Base-by-base conservation (phyloP, 2,329 filamentous ascomycete species). In the Aspergillus sp. region DNA sequence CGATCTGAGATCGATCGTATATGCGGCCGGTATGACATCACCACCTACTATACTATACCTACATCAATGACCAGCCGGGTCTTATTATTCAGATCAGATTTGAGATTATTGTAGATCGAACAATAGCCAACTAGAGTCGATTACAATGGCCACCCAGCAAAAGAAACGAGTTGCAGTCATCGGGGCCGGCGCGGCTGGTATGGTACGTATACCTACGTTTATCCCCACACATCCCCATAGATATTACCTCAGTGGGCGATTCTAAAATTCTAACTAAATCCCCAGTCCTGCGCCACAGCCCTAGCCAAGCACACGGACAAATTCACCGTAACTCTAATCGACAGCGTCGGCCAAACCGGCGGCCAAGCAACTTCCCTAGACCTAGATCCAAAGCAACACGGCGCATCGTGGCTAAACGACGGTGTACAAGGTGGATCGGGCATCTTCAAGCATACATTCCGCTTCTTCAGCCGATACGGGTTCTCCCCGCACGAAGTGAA, bases 271-370 rank as follows among this genome's bases (percentile, higher is more conserved):
- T 41, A 41, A 41, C 19, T 41, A 31, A 15, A 46, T 30, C 19
- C 11, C 23, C 56, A 83, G 87, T 86, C 86, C 58, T 90, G 88
- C 72, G 88, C 89, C 11, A 83, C 88, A 31, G 88, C 89, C 31
- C 81, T 91, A 30, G 83, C 87, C 51, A 83, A 89, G 52, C 87
- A 91, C 64, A 85, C 85, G 0, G 83, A 89, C 43, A 84, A 83
- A 64, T 91, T 89, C 76, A 83, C 87, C 48, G 81, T 91, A 13
- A 90, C 87, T 0, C 68, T 91, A 15, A 78, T 90, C 23, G 87
- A 89, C 63, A 77, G 80, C 69, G 83, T 83, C 11, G 76, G 83
- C 51, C 84, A 87, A 49, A 85, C 86, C 59, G 86, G 86, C 58
- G 86, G 86, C 4, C 85, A 87, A 69, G 86, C 85, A 0, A 87